A percentile compares a stretch with the other conserved stretches of the same genome.
Evolutionary conservation across 2,329 filamentous ascomycete genomes (phyloP).

Genomic region (Rhexocercosporidium sp.): DNA sequence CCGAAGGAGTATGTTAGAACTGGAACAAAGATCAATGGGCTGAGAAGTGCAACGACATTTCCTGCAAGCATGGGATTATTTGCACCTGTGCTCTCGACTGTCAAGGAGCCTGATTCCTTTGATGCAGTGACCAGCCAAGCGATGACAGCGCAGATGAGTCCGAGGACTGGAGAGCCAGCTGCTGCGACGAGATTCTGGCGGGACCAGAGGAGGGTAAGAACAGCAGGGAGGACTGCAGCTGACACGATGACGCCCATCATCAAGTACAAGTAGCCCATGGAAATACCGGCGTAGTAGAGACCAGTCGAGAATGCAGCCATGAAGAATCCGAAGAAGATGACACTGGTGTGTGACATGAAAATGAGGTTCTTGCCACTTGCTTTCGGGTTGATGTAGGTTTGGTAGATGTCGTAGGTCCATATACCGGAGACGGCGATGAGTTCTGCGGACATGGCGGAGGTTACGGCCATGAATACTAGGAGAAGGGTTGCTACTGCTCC

Average conservation of each 20-base stretch:
- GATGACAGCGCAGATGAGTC: neutral
- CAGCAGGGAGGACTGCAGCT: neutral
- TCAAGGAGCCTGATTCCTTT: neutral
- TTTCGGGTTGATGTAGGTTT: constrained; percentile 9
- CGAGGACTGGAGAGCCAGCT: neutral
- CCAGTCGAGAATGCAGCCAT: neutral
- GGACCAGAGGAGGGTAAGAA: neutral
- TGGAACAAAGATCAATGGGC: neutral
- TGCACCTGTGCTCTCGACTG: neutral
- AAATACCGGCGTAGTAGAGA: neutral
- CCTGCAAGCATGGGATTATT: neutral
- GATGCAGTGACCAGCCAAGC: neutral
- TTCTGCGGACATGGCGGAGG: constrained; percentile 52
- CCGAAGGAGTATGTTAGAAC: neutral
- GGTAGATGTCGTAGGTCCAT: constrained; percentile 76
- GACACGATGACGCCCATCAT: neutral
- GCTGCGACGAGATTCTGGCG: neutral
- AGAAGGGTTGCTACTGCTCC: constrained; percentile 47
- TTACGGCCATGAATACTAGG: constrained; percentile 56
- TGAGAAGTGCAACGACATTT: neutral
- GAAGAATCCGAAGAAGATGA: neutral
- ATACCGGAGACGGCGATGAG: constrained; percentile 70
- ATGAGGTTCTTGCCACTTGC: constrained; percentile 4
- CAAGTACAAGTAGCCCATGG: neutral
- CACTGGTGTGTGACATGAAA: neutral